Evolutionary conservation across 768 basidiomycete genomes (phyloP).

Genomic region (Kwoniella sp.): DNA sequence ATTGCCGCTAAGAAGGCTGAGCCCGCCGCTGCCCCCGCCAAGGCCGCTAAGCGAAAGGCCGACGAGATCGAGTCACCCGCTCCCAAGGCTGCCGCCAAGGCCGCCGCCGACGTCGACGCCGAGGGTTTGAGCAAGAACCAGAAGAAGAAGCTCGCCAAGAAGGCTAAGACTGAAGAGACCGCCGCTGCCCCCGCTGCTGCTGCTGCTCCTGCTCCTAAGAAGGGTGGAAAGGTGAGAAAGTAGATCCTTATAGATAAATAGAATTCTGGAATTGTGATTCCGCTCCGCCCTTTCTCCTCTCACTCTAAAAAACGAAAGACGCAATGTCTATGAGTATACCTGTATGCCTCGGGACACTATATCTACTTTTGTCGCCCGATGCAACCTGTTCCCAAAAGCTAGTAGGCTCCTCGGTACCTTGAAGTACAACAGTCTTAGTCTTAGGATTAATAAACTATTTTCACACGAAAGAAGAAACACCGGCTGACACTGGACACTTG

Average conservation of each 20-base stretch:
- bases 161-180: constrained; percentile 66
- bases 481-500: too few species aligned
- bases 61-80: constrained; percentile 63
- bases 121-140: constrained; percentile 60
- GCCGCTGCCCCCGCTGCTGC: constrained; percentile 25
- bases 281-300: too few species aligned
- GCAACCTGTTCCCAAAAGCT: too few species aligned
- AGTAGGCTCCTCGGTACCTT: too few species aligned
- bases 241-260: constrained; percentile 6
- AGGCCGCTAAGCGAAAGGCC: constrained; percentile 67
- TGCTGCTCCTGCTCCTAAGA: constrained; percentile 14
- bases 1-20: constrained; percentile 30
- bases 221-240: constrained; percentile 54
- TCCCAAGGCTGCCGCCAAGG: constrained; percentile 35
- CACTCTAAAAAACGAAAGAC: too few species aligned
- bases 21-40: constrained; percentile 33
- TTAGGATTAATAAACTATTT: too few species aligned
- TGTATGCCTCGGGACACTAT: too few species aligned
- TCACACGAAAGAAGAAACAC: too few species aligned
- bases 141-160: constrained; percentile 68
- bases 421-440: too few species aligned
- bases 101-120: constrained; percentile 31
- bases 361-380: too few species aligned
- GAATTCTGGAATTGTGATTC: background rate
- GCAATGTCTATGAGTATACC: too few species aligned